Evolutionary conservation across 257 asterid genomes (phyloP).

Genomic region (Nicotiana benthamiana): DNA sequence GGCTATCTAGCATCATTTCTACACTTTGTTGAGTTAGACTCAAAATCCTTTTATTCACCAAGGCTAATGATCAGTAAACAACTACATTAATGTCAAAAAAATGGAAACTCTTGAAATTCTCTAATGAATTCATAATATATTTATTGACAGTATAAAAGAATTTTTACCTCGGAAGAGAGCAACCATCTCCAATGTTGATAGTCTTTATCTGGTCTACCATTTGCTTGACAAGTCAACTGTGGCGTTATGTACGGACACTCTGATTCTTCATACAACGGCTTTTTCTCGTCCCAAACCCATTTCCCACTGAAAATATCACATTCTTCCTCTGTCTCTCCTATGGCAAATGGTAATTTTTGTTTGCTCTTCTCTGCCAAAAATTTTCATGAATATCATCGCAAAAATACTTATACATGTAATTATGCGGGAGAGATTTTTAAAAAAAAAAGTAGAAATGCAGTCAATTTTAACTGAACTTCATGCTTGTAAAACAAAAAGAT

Average conservation of each 20-base stretch:
- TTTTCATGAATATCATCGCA: too few species aligned
- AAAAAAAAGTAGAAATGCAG: too few species aligned
- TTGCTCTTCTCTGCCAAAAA: constrained; percentile 13
- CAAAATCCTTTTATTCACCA: too few species aligned
- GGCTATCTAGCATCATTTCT: too few species aligned
- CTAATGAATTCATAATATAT: constrained; percentile 28
- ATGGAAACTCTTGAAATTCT: constrained; percentile 5
- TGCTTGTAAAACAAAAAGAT: too few species aligned
- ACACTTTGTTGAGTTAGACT: too few species aligned
- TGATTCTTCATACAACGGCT: constrained; percentile 70
- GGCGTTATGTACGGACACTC: constrained; percentile 93
- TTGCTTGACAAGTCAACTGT: constrained; percentile 82
- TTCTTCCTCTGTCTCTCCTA: constrained; percentile 16
- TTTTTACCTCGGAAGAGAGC: constrained; percentile 66
- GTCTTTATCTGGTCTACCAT: constrained; percentile 79
- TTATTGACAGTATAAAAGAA: neutral
- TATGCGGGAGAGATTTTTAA: too few species aligned
- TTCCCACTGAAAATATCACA: constrained; percentile 57
- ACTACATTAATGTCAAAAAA: neutral
- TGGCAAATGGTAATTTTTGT: constrained; percentile 23
- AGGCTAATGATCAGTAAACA: neutral
- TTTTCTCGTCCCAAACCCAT: constrained; percentile 62
- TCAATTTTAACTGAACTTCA: too few species aligned
- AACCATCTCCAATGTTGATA: constrained; percentile 82
- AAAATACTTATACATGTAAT: too few species aligned